phyloP scores from a whole-genome alignment of 1,284 basidiomycete genomes.

The Xerocomus minutiporus region DNA sequence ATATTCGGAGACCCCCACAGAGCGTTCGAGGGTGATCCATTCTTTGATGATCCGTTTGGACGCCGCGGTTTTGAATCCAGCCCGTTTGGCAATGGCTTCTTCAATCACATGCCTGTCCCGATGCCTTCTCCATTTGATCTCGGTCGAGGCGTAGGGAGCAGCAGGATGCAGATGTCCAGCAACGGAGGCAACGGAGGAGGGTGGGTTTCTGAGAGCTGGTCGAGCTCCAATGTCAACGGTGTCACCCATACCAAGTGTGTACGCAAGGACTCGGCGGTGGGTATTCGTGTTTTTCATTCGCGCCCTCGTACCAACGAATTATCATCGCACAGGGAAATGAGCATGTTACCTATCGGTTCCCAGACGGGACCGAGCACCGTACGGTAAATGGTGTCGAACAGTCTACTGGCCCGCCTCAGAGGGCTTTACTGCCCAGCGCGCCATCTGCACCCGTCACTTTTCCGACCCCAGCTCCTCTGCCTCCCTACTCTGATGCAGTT shows the following conservation, averaged over 20 bases:
- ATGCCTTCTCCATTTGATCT: conserved; percentile 12
- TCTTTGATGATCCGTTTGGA: conserved; percentile 14
- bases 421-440: conserved; percentile 10
- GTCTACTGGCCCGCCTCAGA: conserved; percentile 16
- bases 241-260: conserved; percentile 57
- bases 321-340: conserved; percentile 57
- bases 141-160: conserved; percentile 13
- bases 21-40: conserved; percentile 28
- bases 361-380: conserved; percentile 59
- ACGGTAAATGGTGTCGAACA: conserved; percentile 71
- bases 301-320: background rate
- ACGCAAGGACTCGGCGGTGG: conserved; percentile 53
- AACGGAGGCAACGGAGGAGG: conserved; percentile 16
- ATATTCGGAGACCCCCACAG: conserved; percentile 52
- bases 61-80: conserved; percentile 21
- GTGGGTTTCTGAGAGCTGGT: conserved; percentile 53
- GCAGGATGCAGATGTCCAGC: conserved; percentile 11
- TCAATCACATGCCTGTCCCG: conserved; percentile 12
- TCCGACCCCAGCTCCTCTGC: conserved; percentile 11
- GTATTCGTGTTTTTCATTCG: conserved; percentile 17
- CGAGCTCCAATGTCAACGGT: conserved; percentile 57
- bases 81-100: conserved; percentile 24
- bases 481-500: conserved; percentile 20
- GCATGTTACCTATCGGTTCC: conserved; percentile 57
- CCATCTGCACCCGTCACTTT: conserved; percentile 4